phyloP scores from a whole-genome alignment of 345 rosid genomes.

The Pugionium dolabratum region DNA sequence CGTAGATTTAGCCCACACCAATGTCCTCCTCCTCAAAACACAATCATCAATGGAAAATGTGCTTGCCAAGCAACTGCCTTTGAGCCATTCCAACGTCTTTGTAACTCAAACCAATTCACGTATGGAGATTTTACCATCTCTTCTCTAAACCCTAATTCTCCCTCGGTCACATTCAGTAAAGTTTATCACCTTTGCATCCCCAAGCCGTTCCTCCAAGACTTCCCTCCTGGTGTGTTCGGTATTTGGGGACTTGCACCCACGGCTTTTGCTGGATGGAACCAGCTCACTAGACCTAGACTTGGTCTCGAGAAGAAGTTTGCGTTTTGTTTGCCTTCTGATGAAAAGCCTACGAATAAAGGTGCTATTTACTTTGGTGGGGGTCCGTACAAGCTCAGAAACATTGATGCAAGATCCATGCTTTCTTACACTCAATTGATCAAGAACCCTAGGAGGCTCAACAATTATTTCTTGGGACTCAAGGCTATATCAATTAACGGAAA shows the following conservation, averaged over 20 bases:
- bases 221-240: constrained; percentile 41
- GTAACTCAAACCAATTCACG: constrained; percentile 28
- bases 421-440: constrained; percentile 31
- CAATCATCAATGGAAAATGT: constrained; percentile 28
- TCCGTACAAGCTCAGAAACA: constrained; percentile 37
- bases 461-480: constrained; percentile 38
- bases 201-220: constrained; percentile 20
- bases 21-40: constrained; percentile 31
- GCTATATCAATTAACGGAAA: constrained; percentile 30
- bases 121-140: constrained; percentile 22
- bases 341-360: constrained; percentile 28
- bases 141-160: constrained; percentile 35
- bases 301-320: constrained; percentile 39
- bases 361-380: constrained; percentile 42
- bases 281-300: constrained; percentile 27
- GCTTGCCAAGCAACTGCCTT: constrained; percentile 36
- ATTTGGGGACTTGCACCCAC: constrained; percentile 40
- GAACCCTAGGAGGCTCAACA: constrained; percentile 33
- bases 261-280: constrained; percentile 33
- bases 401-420: constrained; percentile 36
- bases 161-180: constrained; percentile 3
- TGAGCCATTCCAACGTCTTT: constrained; percentile 36
- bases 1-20: constrained; percentile 15
- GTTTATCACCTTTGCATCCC: constrained; percentile 39
- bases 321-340: constrained; percentile 43